These are phyloP conservation scores for Phalaenopsis equestris DNA, from an alignment of 106 monocot genomes.

Conservation along the genomic window DNA sequence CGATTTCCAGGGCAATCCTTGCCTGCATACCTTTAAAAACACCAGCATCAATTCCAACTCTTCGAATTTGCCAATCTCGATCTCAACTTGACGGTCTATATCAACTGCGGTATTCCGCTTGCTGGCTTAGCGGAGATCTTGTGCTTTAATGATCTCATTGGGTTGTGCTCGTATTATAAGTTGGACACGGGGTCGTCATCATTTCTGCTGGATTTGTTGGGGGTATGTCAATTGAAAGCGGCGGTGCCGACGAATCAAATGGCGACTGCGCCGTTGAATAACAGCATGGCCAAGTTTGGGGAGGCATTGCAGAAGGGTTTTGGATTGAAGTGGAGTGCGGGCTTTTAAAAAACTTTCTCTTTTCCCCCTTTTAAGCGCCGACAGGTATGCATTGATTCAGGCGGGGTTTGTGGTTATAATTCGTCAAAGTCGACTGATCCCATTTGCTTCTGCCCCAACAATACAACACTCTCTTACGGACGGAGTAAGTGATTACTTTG, in stretches of 20 bases:
- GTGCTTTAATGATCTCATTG: background rate
- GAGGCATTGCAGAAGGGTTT: conserved; percentile 21
- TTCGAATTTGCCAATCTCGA: conserved; percentile 6
- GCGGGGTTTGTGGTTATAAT: conserved; percentile 24
- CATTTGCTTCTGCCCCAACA: conserved; percentile 17
- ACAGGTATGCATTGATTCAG: conserved; percentile 8
- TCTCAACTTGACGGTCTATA: conserved; percentile 9
- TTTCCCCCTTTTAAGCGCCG: too few species aligned
- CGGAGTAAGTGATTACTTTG: background rate
- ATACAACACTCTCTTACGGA: background rate
- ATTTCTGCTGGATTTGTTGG: background rate
- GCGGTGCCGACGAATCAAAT: background rate
- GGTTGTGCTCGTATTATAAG: conserved; percentile 3
- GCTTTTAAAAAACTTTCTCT: too few species aligned
- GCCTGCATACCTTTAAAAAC: conserved; percentile 9
- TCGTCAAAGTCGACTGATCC: background rate
- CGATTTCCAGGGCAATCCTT: background rate
- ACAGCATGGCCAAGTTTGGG: background rate
- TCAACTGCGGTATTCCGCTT: conserved; percentile 1
- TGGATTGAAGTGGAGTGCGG: conserved; percentile 10
- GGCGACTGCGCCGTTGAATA: conserved; percentile 4
- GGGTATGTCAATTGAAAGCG: conserved; percentile 3
- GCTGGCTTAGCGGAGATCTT: background rate
- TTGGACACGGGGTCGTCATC: background rate
- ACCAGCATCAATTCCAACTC: conserved; percentile 9